Conservation (phyloP, 306 rosid genomes). For the Cicer judaicum region DNA sequence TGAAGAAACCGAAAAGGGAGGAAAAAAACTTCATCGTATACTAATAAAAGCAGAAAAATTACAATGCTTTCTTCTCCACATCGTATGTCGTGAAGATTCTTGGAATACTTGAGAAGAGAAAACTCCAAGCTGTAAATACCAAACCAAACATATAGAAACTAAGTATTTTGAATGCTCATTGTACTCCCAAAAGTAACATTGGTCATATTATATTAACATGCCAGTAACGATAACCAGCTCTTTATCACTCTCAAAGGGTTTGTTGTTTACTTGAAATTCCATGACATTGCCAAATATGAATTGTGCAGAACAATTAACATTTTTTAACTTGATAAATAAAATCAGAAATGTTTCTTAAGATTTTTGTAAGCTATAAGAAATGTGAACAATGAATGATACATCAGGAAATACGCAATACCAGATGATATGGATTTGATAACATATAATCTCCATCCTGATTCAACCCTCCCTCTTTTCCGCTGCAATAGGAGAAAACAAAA, state of each 20-base stretch:
- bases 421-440: constrained; percentile 92
- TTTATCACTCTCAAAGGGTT: constrained; percentile 11
- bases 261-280: background rate
- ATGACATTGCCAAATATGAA: constrained; percentile 6
- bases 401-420: constrained; percentile 60
- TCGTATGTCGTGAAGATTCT: constrained; percentile 86
- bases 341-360: constrained; percentile 1
- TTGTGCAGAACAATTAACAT: constrained; percentile 8
- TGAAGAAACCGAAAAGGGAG: background rate
- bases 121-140: constrained; percentile 89
- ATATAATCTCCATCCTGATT: constrained; percentile 86
- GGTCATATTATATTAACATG: constrained; percentile 4
- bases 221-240: constrained; percentile 13
- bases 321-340: constrained; percentile 26
- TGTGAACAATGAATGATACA: constrained; percentile 23
- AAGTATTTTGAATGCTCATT: constrained; percentile 45
- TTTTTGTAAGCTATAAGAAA: constrained; percentile 24
- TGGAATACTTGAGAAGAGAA: constrained; percentile 99
- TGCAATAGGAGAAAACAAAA: constrained; percentile 48
- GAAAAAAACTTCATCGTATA: constrained; percentile 28
- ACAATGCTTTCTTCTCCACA: constrained; percentile 90
- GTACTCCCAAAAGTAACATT: constrained; percentile 14
- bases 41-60: constrained; percentile 49
- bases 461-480: constrained; percentile 86
- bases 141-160: constrained; percentile 46